Percentiles rank a stretch among this genome's conserved stretches.
Evolutionary conservation across 1,139 yeast species (phyloP).

Genomic region (Sugiyamaella novakii): DNA sequence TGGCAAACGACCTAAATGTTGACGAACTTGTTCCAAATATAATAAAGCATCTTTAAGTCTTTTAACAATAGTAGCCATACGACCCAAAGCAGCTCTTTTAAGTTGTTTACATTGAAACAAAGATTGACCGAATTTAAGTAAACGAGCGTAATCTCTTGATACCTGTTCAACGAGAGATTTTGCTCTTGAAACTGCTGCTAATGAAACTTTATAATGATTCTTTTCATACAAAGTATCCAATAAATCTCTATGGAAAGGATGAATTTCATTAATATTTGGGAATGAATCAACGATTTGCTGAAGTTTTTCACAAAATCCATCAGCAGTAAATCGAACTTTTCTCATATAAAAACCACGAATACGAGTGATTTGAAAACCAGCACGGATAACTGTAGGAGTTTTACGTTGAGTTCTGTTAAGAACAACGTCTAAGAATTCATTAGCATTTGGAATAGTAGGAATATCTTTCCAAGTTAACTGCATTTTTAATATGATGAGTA

Average conservation of each 20-base stretch:
- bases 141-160: constrained; percentile 88
- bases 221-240: constrained; percentile 97
- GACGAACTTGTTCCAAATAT: constrained; percentile 97
- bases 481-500: constrained; percentile 50
- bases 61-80: constrained; percentile 98
- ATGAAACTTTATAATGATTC: constrained; percentile 96
- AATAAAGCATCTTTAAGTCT: constrained; percentile 90
- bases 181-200: constrained; percentile 93
- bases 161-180: constrained; percentile 94
- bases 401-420: constrained; percentile 97
- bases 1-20: constrained; percentile 97
- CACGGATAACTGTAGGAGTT: constrained; percentile 96
- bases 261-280: constrained; percentile 96
- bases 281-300: constrained; percentile 82
- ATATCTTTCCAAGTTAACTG: constrained; percentile 98
- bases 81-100: constrained; percentile 97
- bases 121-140: constrained; percentile 95
- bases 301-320: constrained; percentile 91
- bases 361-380: constrained; percentile 95
- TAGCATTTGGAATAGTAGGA: constrained; percentile 88
- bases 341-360: constrained; percentile 98
- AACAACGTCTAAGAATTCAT: constrained; percentile 93
- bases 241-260: constrained; percentile 96
- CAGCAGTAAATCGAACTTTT: constrained; percentile 93
- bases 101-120: constrained; percentile 97